Evolutionary conservation across 495 filamentous ascomycete genomes (phyloP), one percentile per base, ranked within the genome.

Genomic region (Annulohypoxylon maeteangense): DNA sequence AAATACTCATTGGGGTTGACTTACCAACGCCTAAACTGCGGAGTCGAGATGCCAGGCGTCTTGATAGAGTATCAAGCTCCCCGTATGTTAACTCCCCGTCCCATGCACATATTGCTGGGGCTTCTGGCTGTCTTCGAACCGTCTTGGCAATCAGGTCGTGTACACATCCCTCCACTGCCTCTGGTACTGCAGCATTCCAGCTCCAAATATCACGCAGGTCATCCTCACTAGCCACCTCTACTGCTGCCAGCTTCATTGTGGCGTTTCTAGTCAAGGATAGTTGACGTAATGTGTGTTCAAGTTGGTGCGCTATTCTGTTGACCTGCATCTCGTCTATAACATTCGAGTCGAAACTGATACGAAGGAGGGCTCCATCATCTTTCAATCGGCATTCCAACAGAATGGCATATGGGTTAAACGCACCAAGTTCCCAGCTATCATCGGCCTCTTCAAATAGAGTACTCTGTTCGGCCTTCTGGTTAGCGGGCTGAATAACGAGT

Each of bases 11-110:
- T 11, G 16, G 16, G 10, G 22, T 47, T 23, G 8, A 47, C 44
- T 47, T 47, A 47, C 44, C 44, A 23, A 47, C 44, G 2, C 44
- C 44, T 8, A 47, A 14, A 6, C 23, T 47, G 20, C 44, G 44
- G 3, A 47, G 20, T 22, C 44, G 16, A 23, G 20, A 20, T 47
- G 48, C 48, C 27, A 53, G 10, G 0, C 10, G 8, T n/a, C 8
- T 31, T 1, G 48, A 53, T 5, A 31, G 4, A 31, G 12, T 53
- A 53, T 53, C 48, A 12, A 53, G 48, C n/a, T 53, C 23, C 10
- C 27, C n/a, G 11, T n/a, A 53, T 3, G 48, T 53, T 2, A 53
- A n/a, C 23, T 53, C 48, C n/a, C 48, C 48, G n/a, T 53, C 48
- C 23, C 48, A 53, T 29, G 48, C 48, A 7, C 23, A 53, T n/a